Percentiles rank a stretch among this genome's conserved stretches.
Evolutionary conservation across 148 eudicot genomes (phyloP).

Genomic region (Fallopia convolvulus): DNA sequence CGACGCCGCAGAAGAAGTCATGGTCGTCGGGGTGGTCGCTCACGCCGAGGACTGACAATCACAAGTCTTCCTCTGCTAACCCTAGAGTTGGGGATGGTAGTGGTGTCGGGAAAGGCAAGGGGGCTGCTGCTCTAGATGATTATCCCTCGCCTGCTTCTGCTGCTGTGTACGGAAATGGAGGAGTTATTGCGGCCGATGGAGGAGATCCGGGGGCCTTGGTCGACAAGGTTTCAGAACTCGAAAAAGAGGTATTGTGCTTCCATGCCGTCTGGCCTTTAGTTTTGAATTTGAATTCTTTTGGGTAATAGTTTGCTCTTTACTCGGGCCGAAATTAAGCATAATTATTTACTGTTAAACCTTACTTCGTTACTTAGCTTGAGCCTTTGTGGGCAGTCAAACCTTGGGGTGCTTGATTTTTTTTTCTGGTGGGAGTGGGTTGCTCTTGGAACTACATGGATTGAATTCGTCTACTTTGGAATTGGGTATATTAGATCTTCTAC

Average conservation of each 20-base stretch:
- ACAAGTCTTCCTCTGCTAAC: conserved; percentile 22
- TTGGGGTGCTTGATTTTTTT: neutral
- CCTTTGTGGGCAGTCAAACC: neutral
- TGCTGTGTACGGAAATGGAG: conserved; percentile 17
- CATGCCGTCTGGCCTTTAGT: neutral
- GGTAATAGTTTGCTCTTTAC: neutral
- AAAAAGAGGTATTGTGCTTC: conserved; percentile 57
- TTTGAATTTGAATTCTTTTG: neutral
- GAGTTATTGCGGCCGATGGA: conserved; percentile 12
- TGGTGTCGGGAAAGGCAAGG: conserved; percentile 28
- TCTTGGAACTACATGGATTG: neutral
- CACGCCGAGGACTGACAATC: conserved; percentile 42
- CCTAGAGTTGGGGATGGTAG: conserved; percentile 30
- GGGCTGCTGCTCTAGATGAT: conserved; percentile 18
- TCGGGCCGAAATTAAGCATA: neutral
- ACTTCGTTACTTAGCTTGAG: neutral
- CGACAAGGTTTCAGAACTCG: conserved; percentile 45
- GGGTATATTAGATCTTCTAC: neutral
- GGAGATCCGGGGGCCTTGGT: conserved; percentile 29
- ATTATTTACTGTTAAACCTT: no score
- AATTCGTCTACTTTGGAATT: neutral
- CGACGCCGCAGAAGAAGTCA: conserved; percentile 59
- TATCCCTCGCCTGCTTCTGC: conserved; percentile 11
- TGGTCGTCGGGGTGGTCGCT: conserved; percentile 59
- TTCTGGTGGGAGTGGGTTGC: neutral